A percentile compares a stretch with the other conserved stretches of the same genome.
phyloP scores from a whole-genome alignment of 805 yeast genomes.

The Cephaloascus albidus region DNA sequence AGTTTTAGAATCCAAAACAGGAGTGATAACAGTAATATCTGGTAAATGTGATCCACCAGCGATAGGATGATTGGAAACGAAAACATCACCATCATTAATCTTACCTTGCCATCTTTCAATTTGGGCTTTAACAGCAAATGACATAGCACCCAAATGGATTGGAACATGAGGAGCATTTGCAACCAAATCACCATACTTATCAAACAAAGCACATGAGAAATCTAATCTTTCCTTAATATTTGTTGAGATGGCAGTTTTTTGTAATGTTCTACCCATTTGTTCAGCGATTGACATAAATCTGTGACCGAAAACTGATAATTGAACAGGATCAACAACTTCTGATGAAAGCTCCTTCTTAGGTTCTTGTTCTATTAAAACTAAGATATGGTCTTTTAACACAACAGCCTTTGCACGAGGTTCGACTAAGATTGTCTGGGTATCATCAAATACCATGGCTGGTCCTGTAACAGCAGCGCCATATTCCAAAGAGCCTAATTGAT shows the following conservation, averaged over 20 bases:
- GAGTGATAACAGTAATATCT: constrained; percentile 81
- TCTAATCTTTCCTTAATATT: constrained; percentile 35
- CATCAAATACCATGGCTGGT: constrained; percentile 25
- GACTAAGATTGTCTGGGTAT: constrained; percentile 13
- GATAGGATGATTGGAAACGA: constrained; percentile 31
- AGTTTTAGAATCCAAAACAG: constrained; percentile 52
- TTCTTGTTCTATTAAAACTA: constrained; percentile 18
- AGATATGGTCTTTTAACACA: constrained; percentile 10
- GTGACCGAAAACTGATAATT: constrained; percentile 30
- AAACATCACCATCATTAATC: constrained; percentile 28
- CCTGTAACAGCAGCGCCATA: constrained; percentile 14
- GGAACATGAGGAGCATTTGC: constrained; percentile 39
- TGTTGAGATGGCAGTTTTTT: constrained; percentile 28
- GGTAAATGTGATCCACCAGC: constrained; percentile 36
- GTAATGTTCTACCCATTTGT: constrained; percentile 1
- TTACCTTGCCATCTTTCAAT: constrained; percentile 28
- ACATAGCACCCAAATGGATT: constrained; percentile 38
- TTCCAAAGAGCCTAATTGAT: constrained; percentile 12
- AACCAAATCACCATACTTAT: constrained; percentile 29
- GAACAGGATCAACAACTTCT: constrained; percentile 23
- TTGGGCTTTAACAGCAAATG: constrained; percentile 35
- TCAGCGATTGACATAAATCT: constrained; percentile 29
- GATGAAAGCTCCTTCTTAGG: constrained; percentile 4
- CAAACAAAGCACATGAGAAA: constrained; percentile 36
- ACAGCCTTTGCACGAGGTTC: constrained; percentile 9